Evolutionary conservation across 805 yeast species (phyloP).

Genomic region (Pichia scutulata): DNA sequence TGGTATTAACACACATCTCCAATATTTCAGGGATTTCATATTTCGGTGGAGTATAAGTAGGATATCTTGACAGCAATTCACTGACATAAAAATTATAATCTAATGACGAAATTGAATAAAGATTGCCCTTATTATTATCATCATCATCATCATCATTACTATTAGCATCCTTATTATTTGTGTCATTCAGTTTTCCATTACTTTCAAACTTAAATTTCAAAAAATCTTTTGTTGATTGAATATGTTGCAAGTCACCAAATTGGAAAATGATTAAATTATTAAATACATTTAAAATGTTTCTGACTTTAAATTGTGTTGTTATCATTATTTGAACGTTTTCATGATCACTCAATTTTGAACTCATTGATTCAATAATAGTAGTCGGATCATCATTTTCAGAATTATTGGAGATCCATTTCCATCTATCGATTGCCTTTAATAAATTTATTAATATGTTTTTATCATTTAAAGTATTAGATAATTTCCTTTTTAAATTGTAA

Average conservation of each 20-base stretch:
- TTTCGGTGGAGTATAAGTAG: conserved; percentile 52
- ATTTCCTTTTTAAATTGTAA: conserved; percentile 1
- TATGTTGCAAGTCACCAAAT: conserved; percentile 48
- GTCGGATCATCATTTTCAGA: conserved; percentile 15
- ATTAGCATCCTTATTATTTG: not conserved
- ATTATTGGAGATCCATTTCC: conserved; percentile 48
- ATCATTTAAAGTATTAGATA: conserved; percentile 14
- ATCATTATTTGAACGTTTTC: conserved; percentile 20
- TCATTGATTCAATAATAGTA: conserved; percentile 9
- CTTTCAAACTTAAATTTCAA: conserved; percentile 35
- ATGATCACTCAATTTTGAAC: conserved; percentile 6
- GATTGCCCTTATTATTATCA: conserved; percentile 5
- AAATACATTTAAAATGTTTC: conserved; percentile 47
- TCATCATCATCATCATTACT: not conserved
- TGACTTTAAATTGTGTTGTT: conserved; percentile 33
- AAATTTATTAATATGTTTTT: conserved; percentile 37
- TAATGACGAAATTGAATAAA: conserved; percentile 55
- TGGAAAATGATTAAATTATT: conserved; percentile 49
- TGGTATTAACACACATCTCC: conserved; percentile 26
- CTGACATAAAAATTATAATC: conserved; percentile 77
- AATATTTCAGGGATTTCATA: conserved; percentile 38
- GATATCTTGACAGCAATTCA: conserved; percentile 68
- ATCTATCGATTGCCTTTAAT: conserved; percentile 47
- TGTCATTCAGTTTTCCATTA: not conserved
- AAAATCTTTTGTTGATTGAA: conserved; percentile 38